These are phyloP conservation scores for Colletotrichum sp. DNA, from an alignment of 2,329 filamentous ascomycete species.

Conservation along the genomic window DNA sequence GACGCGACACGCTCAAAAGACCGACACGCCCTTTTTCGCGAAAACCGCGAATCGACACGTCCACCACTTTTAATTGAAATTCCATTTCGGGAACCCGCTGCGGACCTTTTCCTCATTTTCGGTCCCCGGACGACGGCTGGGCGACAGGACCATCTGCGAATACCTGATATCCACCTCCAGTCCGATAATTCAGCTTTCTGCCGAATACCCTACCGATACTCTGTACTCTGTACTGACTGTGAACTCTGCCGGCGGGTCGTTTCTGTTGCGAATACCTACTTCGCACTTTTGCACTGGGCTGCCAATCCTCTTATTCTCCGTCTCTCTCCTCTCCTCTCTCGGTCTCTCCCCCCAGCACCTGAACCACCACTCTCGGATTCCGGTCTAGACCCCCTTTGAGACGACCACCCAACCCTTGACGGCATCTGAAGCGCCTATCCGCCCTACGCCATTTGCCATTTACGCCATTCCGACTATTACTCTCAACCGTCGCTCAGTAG, in stretches of 20 bases:
- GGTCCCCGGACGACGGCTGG: conserved; percentile 1
- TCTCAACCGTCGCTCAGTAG: background rate
- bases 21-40: conserved; percentile 31
- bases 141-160: background rate
- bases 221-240: background rate
- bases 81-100: conserved; percentile 11
- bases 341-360: background rate
- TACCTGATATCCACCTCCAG: background rate
- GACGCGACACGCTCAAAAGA: conserved; percentile 29
- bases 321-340: background rate
- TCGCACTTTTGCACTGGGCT: background rate
- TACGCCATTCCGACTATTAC: background rate
- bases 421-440: background rate
- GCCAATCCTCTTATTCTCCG: background rate
- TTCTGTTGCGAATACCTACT: background rate
- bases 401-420: background rate
- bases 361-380: background rate
- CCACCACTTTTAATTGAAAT: conserved; percentile 26
- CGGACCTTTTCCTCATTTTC: conserved; percentile 6
- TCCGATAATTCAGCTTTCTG: background rate
- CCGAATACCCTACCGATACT: background rate
- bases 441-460: background rate
- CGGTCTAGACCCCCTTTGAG: background rate
- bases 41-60: conserved; percentile 50
- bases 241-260: background rate